These are phyloP conservation scores for Thielaviopsis cerberus DNA, from an alignment of 2,329 filamentous ascomycete species.

Conservation along the genomic window DNA sequence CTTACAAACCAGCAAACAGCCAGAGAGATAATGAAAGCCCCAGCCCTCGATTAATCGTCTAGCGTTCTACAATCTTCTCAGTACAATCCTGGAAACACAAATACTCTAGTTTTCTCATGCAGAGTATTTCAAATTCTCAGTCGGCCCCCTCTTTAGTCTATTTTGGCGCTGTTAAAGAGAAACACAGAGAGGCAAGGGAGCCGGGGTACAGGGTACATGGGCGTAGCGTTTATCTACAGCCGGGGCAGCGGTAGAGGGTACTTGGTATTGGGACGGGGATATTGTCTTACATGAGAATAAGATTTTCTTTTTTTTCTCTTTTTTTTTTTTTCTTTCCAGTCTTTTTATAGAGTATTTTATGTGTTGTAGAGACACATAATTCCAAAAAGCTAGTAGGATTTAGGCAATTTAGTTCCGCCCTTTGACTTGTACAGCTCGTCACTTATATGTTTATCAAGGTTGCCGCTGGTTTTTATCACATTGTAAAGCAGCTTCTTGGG, in stretches of 20 bases:
- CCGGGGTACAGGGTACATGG: not conserved
- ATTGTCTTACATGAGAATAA: not conserved
- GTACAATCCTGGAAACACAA: slow-evolving; percentile 3
- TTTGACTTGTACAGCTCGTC: too few species aligned
- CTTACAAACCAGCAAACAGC: too few species aligned
- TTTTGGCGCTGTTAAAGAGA: not conserved
- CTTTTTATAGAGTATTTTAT: too few species aligned
- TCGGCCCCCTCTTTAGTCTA: not conserved
- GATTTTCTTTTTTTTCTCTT: not conserved
- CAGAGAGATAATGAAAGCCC: not conserved
- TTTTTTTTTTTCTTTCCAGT: not conserved
- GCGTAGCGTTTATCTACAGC: not conserved
- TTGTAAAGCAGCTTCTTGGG: too few species aligned
- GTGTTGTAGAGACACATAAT: too few species aligned
- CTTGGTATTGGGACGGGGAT: not conserved
- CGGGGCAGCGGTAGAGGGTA: not conserved
- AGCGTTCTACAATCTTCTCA: not conserved
- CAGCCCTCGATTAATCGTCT: not conserved
- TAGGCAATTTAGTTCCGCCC: too few species aligned
- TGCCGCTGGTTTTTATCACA: too few species aligned
- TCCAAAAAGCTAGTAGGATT: too few species aligned
- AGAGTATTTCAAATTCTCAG: slow-evolving; percentile 7
- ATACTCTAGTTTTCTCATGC: not conserved
- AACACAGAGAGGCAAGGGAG: not conserved
- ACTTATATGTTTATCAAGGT: too few species aligned